These are phyloP conservation scores for Dioscorea zingiberensis DNA, from an alignment of 106 monocot species.

Conservation along the genomic window DNA sequence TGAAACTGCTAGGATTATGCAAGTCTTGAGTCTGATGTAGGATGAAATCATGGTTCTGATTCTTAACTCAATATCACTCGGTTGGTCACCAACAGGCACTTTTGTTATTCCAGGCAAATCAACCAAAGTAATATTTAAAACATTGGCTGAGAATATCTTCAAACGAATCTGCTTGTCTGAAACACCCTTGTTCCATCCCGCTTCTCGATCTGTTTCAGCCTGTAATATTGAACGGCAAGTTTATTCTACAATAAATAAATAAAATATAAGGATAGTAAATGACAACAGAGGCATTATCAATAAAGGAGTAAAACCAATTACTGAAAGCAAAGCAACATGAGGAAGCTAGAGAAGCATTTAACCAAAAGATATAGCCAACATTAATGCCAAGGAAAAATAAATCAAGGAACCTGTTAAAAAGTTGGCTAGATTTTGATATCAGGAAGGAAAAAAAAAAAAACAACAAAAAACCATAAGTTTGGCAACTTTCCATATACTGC, in stretches of 20 bases:
- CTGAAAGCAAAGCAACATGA: too few species aligned
- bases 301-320: too few species aligned
- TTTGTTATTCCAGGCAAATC: slow-evolving; percentile 98
- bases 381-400: too few species aligned
- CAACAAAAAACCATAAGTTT: too few species aligned
- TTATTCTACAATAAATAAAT: not conserved
- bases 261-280: too few species aligned
- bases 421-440: too few species aligned
- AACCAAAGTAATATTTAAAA: slow-evolving; percentile 85
- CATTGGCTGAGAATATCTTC: slow-evolving; percentile 94
- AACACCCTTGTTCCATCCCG: slow-evolving; percentile 88
- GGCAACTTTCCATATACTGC: too few species aligned
- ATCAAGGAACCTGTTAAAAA: too few species aligned
- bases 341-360: too few species aligned
- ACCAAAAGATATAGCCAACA: too few species aligned
- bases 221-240: slow-evolving; percentile 20
- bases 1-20: slow-evolving; percentile 89
- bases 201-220: slow-evolving; percentile 94
- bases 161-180: slow-evolving; percentile 92
- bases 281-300: too few species aligned
- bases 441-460: too few species aligned
- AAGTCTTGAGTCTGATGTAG: slow-evolving; percentile 91
- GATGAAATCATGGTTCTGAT: slow-evolving; percentile 94
- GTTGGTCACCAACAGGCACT: slow-evolving; percentile 96
- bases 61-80: slow-evolving; percentile 85